These are phyloP conservation scores for Carex pumila DNA, from an alignment of 176 grass and related monocot genomes.

Conservation along the genomic window DNA sequence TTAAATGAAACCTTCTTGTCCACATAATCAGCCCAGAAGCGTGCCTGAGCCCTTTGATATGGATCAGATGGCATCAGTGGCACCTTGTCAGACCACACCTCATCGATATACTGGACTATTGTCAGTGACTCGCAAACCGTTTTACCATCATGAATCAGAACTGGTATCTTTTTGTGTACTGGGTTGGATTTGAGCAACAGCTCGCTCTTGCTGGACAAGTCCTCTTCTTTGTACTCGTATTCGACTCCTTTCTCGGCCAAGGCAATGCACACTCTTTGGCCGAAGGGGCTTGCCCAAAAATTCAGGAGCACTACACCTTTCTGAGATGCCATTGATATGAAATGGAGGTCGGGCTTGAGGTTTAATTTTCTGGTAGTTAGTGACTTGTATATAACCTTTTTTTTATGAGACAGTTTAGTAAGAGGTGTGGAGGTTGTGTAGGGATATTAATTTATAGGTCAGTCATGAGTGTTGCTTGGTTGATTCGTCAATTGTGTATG, in stretches of 20 bases:
- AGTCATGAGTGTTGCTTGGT: too few relatives aligned
- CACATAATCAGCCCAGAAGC: slow-evolving; percentile 38
- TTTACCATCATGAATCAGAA: slow-evolving; percentile 45
- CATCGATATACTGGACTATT: slow-evolving; percentile 60
- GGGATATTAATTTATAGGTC: too few relatives aligned
- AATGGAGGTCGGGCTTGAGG: too few relatives aligned
- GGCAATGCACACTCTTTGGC: slow-evolving; percentile 41
- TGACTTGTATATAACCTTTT: too few relatives aligned
- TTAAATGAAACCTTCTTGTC: too few relatives aligned
- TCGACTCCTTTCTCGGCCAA: slow-evolving; percentile 39
- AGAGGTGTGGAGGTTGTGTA: too few relatives aligned
- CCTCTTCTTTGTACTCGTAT: slow-evolving; percentile 37
- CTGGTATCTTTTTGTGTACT: slow-evolving; percentile 46
- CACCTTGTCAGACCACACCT: slow-evolving; percentile 20
- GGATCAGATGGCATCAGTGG: slow-evolving; percentile 38
- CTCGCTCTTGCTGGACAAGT: slow-evolving; percentile 55
- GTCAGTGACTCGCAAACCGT: slow-evolving; percentile 46
- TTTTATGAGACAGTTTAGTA: too few relatives aligned
- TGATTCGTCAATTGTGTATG: too few relatives aligned
- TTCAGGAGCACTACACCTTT: slow-evolving; percentile 32
- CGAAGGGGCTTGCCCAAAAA: slow-evolving; percentile 57
- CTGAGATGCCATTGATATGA: not conserved
- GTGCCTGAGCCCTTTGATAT: slow-evolving; percentile 21
- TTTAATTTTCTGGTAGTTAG: too few relatives aligned
- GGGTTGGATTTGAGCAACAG: slow-evolving; percentile 62